phyloP scores from a whole-genome alignment of 2,329 filamentous ascomycete species.

The Fusarium ramigenum region DNA sequence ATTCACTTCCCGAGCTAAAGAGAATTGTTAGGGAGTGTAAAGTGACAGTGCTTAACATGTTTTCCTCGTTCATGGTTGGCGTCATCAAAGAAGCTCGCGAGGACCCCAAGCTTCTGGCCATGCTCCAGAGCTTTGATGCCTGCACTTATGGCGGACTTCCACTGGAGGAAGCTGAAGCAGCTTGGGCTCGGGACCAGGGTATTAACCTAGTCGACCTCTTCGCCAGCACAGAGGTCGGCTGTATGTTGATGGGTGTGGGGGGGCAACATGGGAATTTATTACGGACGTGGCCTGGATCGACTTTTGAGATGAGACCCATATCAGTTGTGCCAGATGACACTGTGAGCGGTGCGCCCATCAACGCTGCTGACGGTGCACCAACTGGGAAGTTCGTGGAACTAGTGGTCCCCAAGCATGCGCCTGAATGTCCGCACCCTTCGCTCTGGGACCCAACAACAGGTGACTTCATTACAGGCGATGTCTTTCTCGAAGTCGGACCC shows the following conservation, averaged over 20 bases:
- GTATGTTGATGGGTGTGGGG: background rate
- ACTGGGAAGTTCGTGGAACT: background rate
- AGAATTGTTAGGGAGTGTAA: background rate
- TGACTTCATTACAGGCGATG: background rate
- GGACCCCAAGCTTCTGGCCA: background rate
- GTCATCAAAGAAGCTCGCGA: background rate
- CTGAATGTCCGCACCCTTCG: background rate
- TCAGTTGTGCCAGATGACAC: background rate
- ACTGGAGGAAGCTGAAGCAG: background rate
- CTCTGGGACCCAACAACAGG: background rate
- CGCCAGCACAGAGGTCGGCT: background rate
- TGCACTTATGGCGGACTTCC: background rate
- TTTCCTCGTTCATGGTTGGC: background rate
- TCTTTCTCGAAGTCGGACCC: background rate
- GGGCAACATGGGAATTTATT: background rate
- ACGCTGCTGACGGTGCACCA: background rate
- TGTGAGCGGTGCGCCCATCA: fast-evolving
- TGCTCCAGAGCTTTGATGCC: background rate
- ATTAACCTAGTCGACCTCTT: background rate
- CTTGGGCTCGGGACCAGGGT: background rate
- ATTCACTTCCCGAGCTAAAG: background rate
- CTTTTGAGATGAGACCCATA: background rate
- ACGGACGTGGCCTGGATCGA: background rate
- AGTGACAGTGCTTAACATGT: background rate
- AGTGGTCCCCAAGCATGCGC: background rate